Evolutionary conservation across 2,329 filamentous ascomycete genomes (phyloP).

Genomic region (Botrytis tulipae): DNA sequence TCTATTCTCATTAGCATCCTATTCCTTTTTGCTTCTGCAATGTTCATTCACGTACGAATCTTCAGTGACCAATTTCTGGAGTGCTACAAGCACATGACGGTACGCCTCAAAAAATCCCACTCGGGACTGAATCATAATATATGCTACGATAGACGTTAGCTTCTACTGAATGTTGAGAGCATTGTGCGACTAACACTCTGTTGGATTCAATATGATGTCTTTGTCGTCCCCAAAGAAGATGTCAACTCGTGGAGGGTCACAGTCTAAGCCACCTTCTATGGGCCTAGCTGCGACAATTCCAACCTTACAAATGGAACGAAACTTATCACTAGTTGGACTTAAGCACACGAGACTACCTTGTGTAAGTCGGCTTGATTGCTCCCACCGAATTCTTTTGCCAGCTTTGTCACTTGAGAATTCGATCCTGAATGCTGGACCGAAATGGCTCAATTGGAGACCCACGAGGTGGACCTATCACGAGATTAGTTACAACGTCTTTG

Average conservation of each 20-base stretch:
- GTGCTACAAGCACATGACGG: constrained; percentile 67
- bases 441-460: constrained; percentile 60
- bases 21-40: neutral
- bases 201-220: constrained; percentile 67
- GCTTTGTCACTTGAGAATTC: constrained; percentile 68
- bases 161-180: neutral
- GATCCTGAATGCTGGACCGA: constrained; percentile 65
- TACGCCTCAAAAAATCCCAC: constrained; percentile 74
- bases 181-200: constrained; percentile 48
- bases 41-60: constrained; percentile 7
- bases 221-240: constrained; percentile 64
- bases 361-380: constrained; percentile 51
- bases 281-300: constrained; percentile 71
- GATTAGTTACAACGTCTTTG: neutral
- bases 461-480: constrained; percentile 59
- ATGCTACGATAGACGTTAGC: constrained; percentile 27
- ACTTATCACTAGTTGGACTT: constrained; percentile 56
- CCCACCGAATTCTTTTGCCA: constrained; percentile 65
- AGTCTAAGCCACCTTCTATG: constrained; percentile 56
- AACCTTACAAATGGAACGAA: constrained; percentile 63
- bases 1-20: neutral
- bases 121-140: constrained; percentile 74
- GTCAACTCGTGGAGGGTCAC: constrained; percentile 70
- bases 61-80: constrained; percentile 54
- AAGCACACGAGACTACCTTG: constrained; percentile 55